A percentile compares a stretch with the other conserved stretches of the same genome.
Evolutionary conservation across 306 rosid species (phyloP).

Genomic region (Lathyrus oleraceus): DNA sequence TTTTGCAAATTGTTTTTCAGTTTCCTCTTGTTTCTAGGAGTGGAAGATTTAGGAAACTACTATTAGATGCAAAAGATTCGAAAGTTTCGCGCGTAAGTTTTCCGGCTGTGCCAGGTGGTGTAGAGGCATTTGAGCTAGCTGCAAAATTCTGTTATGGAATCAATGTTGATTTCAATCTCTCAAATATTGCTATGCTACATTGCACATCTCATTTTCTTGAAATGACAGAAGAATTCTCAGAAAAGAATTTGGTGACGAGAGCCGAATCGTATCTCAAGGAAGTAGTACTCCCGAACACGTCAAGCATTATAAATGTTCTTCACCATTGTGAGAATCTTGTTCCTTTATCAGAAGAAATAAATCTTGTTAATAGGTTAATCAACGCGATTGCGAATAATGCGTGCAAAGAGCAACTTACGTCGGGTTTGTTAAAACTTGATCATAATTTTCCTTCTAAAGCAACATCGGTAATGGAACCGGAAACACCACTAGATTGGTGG

Average conservation of each 20-base stretch:
- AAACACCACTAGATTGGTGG: conserved; percentile 95
- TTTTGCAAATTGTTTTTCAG: conserved; percentile 36
- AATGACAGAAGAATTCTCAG: conserved; percentile 90
- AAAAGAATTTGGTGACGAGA: conserved; percentile 65
- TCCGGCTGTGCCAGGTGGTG: conserved; percentile 73
- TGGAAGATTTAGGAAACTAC: conserved; percentile 76
- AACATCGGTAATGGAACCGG: conserved; percentile 57
- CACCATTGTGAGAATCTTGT: conserved; percentile 76
- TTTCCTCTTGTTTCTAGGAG: conserved; percentile 91
- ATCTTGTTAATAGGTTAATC: conserved; percentile 71
- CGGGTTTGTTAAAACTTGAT: conserved; percentile 82
- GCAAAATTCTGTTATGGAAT: conserved; percentile 93
- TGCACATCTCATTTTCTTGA: conserved; percentile 73
- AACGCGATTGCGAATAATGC: conserved; percentile 88
- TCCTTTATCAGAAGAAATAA: conserved; percentile 77
- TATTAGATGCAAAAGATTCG: conserved; percentile 78
- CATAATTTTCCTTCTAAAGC: conserved; percentile 70
- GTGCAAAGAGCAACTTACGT: conserved; percentile 91
- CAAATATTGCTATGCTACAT: conserved; percentile 76
- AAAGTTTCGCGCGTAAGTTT: conserved; percentile 64
- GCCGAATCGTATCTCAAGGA: conserved; percentile 73
- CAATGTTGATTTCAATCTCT: conserved; percentile 65
- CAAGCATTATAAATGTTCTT: conserved; percentile 81
- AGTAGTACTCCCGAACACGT: conserved; percentile 65
- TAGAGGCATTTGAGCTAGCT: conserved; percentile 85